phyloP scores from a whole-genome alignment of 768 basidiomycete species.

The Calocybe gangraenosa region DNA sequence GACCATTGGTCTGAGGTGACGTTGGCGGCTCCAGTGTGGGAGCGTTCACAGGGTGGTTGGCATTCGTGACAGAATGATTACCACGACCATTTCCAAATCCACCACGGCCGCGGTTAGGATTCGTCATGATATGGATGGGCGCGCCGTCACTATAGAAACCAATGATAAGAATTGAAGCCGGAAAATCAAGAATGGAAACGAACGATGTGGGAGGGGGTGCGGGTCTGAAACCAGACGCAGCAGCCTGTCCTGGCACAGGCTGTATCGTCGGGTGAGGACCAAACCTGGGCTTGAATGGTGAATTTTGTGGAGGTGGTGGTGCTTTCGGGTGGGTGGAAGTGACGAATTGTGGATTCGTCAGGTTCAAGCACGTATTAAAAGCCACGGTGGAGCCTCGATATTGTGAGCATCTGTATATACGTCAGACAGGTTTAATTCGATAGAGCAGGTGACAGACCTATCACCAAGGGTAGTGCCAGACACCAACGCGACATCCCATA shows the following conservation, averaged over 20 bases:
- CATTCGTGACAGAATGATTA: conserved; percentile 14
- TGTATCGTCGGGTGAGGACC: conserved; percentile 64
- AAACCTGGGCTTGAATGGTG: conserved; percentile 63
- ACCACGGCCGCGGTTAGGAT: conserved; percentile 57
- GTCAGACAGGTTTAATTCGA: no score
- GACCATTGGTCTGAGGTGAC: conserved; percentile 3
- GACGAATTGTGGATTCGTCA: conserved; percentile 82
- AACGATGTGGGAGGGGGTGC: conserved; percentile 35
- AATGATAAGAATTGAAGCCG: background rate
- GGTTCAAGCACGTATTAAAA: conserved; percentile 85
- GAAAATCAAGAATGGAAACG: conserved; percentile 7
- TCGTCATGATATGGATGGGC: conserved; percentile 70
- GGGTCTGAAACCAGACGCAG: conserved; percentile 65
- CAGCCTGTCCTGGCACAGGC: conserved; percentile 46
- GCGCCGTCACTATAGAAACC: conserved; percentile 17
- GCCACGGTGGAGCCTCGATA: conserved; percentile 90
- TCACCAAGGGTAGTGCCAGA: conserved; percentile 84
- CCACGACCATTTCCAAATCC: conserved; percentile 32
- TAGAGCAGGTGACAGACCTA: conserved; percentile 44
- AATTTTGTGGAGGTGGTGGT: conserved; percentile 41
- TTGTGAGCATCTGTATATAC: conserved; percentile 65
- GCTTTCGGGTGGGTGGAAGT: conserved; percentile 65
- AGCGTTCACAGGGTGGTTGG: conserved; percentile 8
- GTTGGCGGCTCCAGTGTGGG: conserved; percentile 8
- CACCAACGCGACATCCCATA: conserved; percentile 97